Percentiles rank a stretch among this genome's conserved stretches.
Evolutionary conservation across 768 basidiomycete species (phyloP).

Genomic region (Lactarius vividus): DNA sequence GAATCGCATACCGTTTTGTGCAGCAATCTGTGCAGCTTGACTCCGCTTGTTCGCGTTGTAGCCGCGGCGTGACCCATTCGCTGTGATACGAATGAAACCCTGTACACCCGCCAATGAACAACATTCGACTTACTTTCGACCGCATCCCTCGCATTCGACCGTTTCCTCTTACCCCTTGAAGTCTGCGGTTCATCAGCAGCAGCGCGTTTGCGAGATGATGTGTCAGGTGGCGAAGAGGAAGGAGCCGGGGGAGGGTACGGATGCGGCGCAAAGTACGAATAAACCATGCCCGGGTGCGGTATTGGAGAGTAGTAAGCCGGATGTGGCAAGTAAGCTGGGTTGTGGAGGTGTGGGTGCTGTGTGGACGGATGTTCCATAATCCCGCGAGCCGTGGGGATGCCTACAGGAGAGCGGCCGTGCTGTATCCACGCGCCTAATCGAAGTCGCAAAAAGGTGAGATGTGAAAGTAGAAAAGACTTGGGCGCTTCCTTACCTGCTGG

Average conservation of each 20-base stretch:
- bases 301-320: conserved; percentile 21
- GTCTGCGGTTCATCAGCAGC: conserved; percentile 17
- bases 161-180: conserved; percentile 19
- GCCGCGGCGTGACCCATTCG: conserved; percentile 55
- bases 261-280: conserved; percentile 20
- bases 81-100: conserved; percentile 5
- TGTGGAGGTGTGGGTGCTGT: conserved; percentile 15
- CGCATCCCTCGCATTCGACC: conserved; percentile 17
- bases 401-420: conserved; percentile 16
- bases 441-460: conserved; percentile 6
- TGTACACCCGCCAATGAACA: not conserved
- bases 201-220: conserved; percentile 14
- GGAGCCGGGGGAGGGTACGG: conserved; percentile 3
- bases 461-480: not conserved
- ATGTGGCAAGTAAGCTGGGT: conserved; percentile 15
- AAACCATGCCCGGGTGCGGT: conserved; percentile 21
- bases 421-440: conserved; percentile 19
- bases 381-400: conserved; percentile 4
- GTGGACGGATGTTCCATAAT: conserved; percentile 7
- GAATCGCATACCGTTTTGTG: conserved; percentile 54
- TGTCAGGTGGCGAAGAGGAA: not conserved
- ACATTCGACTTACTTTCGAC: conserved; percentile 15
- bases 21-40: conserved; percentile 63
- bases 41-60: conserved; percentile 71
- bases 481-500: conserved; percentile 2